Conservation (phyloP, 108 stramenopile species). For the Discostella pseudostelligera region DNA sequence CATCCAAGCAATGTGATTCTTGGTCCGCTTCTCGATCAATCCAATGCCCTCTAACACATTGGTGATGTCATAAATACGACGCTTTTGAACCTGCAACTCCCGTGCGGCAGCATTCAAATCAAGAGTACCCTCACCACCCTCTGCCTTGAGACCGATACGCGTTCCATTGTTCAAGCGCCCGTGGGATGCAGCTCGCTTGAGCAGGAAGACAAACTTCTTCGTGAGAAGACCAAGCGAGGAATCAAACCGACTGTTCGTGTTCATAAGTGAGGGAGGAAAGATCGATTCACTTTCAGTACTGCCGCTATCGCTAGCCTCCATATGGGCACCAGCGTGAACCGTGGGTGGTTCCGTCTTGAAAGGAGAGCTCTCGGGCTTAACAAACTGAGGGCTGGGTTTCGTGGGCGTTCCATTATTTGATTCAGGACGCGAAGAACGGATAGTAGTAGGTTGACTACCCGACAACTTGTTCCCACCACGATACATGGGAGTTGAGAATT, state of each 20-base stretch:
- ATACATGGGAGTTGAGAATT: slow-evolving; percentile 1
- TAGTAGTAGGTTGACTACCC: background rate
- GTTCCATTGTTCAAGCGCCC: slow-evolving; percentile 44
- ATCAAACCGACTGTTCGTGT: slow-evolving; percentile 58
- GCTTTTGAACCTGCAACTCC: slow-evolving; percentile 86
- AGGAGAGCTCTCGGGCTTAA: slow-evolving; percentile 4
- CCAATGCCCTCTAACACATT: slow-evolving; percentile 95
- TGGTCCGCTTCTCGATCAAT: slow-evolving; percentile 82
- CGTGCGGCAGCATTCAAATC: slow-evolving; percentile 89
- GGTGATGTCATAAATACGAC: slow-evolving; percentile 94
- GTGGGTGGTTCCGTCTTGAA: background rate
- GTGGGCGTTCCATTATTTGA: background rate
- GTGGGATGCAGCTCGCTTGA: slow-evolving; percentile 51
- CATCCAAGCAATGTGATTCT: slow-evolving; percentile 89
- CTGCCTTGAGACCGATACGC: slow-evolving; percentile 17
- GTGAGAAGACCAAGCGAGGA: slow-evolving; percentile 89
- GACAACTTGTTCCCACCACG: background rate
- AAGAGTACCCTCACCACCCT: slow-evolving; percentile 48
- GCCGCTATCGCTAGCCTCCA: background rate
- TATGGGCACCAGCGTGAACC: background rate
- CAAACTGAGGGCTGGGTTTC: slow-evolving; percentile 5
- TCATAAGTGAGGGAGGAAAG: slow-evolving; percentile 11
- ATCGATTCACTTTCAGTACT: background rate
- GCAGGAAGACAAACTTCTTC: slow-evolving; percentile 85
- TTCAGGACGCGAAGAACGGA: background rate